These are phyloP conservation scores for Ustilago lituana DNA, from an alignment of 1,284 basidiomycete species.

Conservation along the genomic window DNA sequence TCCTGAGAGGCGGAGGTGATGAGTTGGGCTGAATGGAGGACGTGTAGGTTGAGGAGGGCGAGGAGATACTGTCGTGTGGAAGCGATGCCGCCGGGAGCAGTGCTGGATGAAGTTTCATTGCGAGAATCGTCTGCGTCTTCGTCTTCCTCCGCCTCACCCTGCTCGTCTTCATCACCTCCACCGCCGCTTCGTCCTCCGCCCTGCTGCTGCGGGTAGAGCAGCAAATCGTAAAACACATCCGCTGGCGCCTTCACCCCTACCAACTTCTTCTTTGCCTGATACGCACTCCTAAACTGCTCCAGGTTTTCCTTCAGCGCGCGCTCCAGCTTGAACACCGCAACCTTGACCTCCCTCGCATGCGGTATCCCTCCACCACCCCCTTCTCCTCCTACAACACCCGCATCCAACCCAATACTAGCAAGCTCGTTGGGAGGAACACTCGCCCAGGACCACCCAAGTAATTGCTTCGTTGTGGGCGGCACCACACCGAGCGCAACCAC, in stretches of 20 bases:
- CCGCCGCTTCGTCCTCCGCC: background rate
- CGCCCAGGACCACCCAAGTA: slow-evolving; percentile 14
- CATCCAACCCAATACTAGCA: slow-evolving; percentile 6
- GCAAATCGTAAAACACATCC: slow-evolving; percentile 49
- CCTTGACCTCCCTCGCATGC: slow-evolving; percentile 54
- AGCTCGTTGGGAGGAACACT: slow-evolving; percentile 10
- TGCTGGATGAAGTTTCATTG: background rate
- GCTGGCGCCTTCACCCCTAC: slow-evolving; percentile 1
- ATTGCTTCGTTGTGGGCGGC: slow-evolving; percentile 26
- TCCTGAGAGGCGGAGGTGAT: slow-evolving; percentile 54
- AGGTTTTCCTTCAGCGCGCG: slow-evolving; percentile 45
- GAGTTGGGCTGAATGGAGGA: slow-evolving; percentile 22
- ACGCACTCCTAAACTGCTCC: slow-evolving; percentile 43
- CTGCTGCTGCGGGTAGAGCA: slow-evolving; percentile 24
- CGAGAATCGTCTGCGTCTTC: slow-evolving; percentile 45
- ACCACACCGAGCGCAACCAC: slow-evolving; percentile 29
- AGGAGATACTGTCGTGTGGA: slow-evolving; percentile 56
- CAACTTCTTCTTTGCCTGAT: slow-evolving; percentile 12
- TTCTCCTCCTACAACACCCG: background rate
- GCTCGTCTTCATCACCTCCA: slow-evolving; percentile 15
- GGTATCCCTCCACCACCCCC: slow-evolving; percentile 1
- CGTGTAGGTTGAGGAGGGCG: slow-evolving; percentile 56
- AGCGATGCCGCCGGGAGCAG: slow-evolving; percentile 26
- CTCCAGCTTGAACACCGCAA: slow-evolving; percentile 57
- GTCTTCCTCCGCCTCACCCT: slow-evolving; percentile 37